Percentiles rank a stretch among this genome's conserved stretches.
These are phyloP conservation scores for Botrytis deweyae DNA, from an alignment of 2,329 filamentous ascomycete genomes.

Conservation along the genomic window DNA sequence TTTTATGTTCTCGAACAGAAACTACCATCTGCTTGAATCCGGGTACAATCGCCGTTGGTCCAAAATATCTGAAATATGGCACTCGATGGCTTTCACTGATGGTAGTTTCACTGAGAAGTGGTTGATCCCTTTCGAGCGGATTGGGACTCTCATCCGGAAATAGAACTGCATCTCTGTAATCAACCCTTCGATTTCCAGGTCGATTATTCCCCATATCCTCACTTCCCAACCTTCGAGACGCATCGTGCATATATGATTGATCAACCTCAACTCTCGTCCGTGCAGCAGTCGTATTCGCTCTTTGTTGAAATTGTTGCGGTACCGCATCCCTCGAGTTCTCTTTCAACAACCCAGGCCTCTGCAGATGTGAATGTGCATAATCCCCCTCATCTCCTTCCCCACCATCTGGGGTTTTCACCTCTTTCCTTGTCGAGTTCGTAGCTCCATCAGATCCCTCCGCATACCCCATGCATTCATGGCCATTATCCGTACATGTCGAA, in stretches of 20 bases:
- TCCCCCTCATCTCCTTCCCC: slow-evolving; percentile 43
- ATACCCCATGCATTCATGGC: slow-evolving; percentile 68
- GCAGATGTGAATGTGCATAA: slow-evolving; percentile 16
- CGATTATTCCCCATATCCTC: neutral
- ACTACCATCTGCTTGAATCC: slow-evolving; percentile 93
- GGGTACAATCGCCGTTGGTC: slow-evolving; percentile 85
- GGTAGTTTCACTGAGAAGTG: neutral
- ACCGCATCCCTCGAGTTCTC: slow-evolving; percentile 11
- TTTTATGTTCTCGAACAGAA: slow-evolving; percentile 65
- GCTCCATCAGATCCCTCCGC: slow-evolving; percentile 41
- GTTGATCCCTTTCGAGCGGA: slow-evolving; percentile 31
- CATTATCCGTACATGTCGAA: slow-evolving; percentile 70
- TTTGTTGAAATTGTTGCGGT: slow-evolving; percentile 10
- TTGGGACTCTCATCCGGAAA: slow-evolving; percentile 37
- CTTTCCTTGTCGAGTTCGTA: slow-evolving; percentile 32
- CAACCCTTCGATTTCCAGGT: neutral
- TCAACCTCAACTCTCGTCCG: neutral
- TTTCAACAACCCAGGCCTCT: neutral
- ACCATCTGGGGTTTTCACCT: slow-evolving; percentile 34
- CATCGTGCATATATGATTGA: neutral
- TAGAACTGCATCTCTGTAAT: slow-evolving; percentile 31
- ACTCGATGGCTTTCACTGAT: slow-evolving; percentile 60
- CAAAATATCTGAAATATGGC: slow-evolving; percentile 89
- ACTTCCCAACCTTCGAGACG: neutral
- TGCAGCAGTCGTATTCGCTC: neutral